These are phyloP conservation scores for Phytophthora agathidicida DNA, from an alignment of 352 stramenopile species.

Conservation along the genomic window DNA sequence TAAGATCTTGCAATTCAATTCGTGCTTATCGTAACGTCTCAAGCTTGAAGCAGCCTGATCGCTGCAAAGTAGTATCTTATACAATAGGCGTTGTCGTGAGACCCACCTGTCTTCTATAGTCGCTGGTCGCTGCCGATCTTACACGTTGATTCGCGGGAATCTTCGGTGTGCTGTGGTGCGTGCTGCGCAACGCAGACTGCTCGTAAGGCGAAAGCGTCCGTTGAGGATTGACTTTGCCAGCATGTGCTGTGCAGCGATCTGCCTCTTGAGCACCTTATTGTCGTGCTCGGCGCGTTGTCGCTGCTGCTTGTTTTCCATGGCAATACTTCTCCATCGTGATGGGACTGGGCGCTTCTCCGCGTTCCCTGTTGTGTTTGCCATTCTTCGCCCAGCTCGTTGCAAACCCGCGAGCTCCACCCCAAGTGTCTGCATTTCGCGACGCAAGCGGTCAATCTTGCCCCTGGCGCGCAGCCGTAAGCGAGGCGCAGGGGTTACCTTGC, in stretches of 20 bases:
- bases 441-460: constrained; percentile 13
- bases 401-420: constrained; percentile 13
- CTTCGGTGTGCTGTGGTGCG: neutral
- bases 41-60: too few relatives aligned
- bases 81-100: too few relatives aligned
- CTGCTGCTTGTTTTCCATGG: neutral
- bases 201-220: constrained; percentile 1
- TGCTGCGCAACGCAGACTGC: neutral
- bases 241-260: constrained; percentile 19
- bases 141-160: constrained; percentile 13
- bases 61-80: too few relatives aligned
- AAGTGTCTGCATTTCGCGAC: constrained; percentile 15
- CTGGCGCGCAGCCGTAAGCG: neutral
- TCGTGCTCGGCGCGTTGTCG: constrained; percentile 14
- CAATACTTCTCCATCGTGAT: constrained; percentile 6
- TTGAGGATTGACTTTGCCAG: constrained; percentile 21
- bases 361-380: neutral
- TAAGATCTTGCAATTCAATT: too few relatives aligned
- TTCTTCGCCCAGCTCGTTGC: neutral
- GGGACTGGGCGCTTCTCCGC: neutral
- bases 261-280: constrained; percentile 27
- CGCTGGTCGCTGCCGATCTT: too few relatives aligned
- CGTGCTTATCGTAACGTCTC: too few relatives aligned
- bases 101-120: too few relatives aligned
- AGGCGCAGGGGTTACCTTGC: neutral